These are phyloP conservation scores for Moniliella sp. DNA, from an alignment of 1,284 basidiomycete species.

Conservation along the genomic window DNA sequence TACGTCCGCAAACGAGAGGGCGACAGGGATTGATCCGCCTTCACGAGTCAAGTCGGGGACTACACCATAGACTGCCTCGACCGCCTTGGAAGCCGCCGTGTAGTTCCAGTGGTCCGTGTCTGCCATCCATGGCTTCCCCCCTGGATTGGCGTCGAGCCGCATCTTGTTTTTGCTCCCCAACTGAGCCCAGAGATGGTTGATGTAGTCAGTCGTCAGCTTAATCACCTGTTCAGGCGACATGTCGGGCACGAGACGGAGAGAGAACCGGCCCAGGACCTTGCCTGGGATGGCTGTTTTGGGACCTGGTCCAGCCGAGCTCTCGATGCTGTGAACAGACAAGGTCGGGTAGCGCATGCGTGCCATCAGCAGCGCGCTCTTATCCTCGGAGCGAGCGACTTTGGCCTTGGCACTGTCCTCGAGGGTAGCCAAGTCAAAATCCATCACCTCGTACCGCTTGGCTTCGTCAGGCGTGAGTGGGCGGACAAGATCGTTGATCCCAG, in stretches of 20 bases:
- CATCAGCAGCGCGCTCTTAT: conserved; percentile 71
- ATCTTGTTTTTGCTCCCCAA: conserved; percentile 28
- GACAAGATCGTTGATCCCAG: conserved; percentile 75
- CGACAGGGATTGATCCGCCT: conserved; percentile 87
- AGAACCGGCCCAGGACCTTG: conserved; percentile 49
- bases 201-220: conserved; percentile 20
- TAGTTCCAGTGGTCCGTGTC: conserved; percentile 99
- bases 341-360: conserved; percentile 52
- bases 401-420: conserved; percentile 61
- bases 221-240: conserved; percentile 44
- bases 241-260: conserved; percentile 50
- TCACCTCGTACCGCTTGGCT: conserved; percentile 39
- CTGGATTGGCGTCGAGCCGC: conserved; percentile 13
- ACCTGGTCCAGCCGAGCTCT: conserved; percentile 52
- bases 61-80: conserved; percentile 58
- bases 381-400: conserved; percentile 51
- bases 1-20: conserved; percentile 77
- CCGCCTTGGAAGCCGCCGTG: conserved; percentile 67
- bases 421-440: conserved; percentile 41
- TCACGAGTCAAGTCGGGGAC: conserved; percentile 74
- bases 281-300: conserved; percentile 85
- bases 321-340: conserved; percentile 81
- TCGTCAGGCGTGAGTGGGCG: conserved; percentile 56
- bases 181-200: too few species aligned
- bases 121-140: too few species aligned